Percentiles rank a stretch among this genome's conserved stretches.
Evolutionary conservation across 1,284 basidiomycete species (phyloP).

Genomic region (Malassezia globosa): DNA sequence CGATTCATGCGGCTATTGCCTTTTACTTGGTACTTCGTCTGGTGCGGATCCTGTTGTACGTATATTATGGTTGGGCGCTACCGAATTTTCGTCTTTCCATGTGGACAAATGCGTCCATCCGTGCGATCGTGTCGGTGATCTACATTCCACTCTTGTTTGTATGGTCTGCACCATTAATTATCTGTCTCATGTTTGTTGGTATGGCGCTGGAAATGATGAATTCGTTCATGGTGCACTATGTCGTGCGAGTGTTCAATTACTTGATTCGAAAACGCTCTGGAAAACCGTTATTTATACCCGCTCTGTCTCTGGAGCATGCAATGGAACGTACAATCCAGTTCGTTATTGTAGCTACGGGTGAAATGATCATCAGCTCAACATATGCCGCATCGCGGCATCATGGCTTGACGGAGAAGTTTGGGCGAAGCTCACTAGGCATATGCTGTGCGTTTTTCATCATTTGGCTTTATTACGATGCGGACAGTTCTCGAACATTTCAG

Average conservation of each 20-base stretch:
- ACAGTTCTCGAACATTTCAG: constrained; percentile 37
- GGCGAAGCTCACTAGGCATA: constrained; percentile 31
- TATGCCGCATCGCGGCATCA: constrained; percentile 19
- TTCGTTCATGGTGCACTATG: constrained; percentile 24
- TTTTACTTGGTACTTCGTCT: constrained; percentile 40
- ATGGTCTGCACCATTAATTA: constrained; percentile 18
- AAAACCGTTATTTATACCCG: constrained; percentile 32
- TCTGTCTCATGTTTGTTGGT: constrained; percentile 25
- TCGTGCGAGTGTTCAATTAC: constrained; percentile 25
- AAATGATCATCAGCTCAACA: constrained; percentile 27
- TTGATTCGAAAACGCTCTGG: constrained; percentile 10
- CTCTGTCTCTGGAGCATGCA: constrained; percentile 31
- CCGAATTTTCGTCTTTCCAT: constrained; percentile 38
- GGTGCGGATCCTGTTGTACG: constrained; percentile 23
- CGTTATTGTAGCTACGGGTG: constrained; percentile 38
- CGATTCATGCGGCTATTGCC: constrained; percentile 27
- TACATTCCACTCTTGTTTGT: constrained; percentile 33
- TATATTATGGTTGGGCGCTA: constrained; percentile 35
- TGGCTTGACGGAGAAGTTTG: constrained; percentile 26
- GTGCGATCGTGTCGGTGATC: constrained; percentile 24
- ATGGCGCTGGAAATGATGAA: constrained; percentile 26
- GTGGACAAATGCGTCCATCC: constrained; percentile 27
- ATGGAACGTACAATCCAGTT: constrained; percentile 36
- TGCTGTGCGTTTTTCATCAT: constrained; percentile 35
- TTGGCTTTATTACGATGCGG: constrained; percentile 40